These are phyloP conservation scores for Talaromyces funiculosus DNA, from an alignment of 2,329 filamentous ascomycete genomes.

Conservation along the genomic window DNA sequence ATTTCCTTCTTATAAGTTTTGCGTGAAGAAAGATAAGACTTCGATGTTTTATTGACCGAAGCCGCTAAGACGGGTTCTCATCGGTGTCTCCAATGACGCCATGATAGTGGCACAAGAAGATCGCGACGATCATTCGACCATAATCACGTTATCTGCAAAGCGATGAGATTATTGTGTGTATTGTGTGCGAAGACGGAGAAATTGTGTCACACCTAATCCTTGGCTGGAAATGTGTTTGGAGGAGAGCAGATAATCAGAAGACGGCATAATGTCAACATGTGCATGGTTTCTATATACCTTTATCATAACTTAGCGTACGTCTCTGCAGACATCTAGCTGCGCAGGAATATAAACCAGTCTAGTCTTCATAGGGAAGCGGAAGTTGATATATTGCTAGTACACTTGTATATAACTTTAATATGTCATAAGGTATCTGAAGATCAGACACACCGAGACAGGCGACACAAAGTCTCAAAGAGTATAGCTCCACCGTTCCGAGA, in stretches of 20 bases:
- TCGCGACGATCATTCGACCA: conserved; percentile 7
- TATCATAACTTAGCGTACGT: not conserved
- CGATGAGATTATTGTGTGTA: not conserved
- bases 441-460: not conserved
- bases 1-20: not conserved
- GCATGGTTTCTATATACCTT: not conserved
- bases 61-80: conserved; percentile 12
- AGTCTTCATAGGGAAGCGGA: not conserved
- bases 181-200: conserved; percentile 1
- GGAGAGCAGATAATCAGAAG: not conserved
- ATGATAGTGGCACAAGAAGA: conserved; percentile 2
- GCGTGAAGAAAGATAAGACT: not conserved
- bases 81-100: conserved; percentile 11
- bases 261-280: not conserved
- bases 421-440: not conserved
- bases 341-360: no score
- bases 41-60: not conserved
- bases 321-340: not conserved
- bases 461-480: not conserved
- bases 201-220: conserved; percentile 2
- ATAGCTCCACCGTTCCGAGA: not conserved
- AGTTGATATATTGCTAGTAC: not conserved
- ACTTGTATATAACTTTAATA: not conserved
- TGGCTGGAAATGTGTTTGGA: not conserved
- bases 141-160: not conserved